phyloP scores from a whole-genome alignment of 495 filamentous ascomycete genomes.

The Pseudoneurospora amorphoporcata region DNA sequence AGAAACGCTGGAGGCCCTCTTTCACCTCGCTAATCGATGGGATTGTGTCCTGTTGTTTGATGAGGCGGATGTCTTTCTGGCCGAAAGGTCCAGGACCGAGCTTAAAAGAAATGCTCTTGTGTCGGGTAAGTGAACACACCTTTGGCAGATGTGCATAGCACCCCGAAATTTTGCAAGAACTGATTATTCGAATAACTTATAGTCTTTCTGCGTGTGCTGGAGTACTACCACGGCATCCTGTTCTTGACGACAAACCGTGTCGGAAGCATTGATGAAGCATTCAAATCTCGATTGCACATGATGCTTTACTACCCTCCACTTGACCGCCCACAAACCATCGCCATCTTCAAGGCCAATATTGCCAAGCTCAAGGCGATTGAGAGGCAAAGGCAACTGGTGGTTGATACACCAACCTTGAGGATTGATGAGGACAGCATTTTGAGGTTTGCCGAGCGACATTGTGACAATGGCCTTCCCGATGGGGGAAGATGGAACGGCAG shows the following conservation, averaged over 20 bases:
- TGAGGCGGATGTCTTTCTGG: slow-evolving; percentile 49
- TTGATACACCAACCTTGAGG: neutral
- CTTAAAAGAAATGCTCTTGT: neutral
- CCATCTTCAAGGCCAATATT: slow-evolving; percentile 28
- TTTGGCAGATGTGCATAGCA: neutral
- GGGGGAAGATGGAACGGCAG: slow-evolving; percentile 33
- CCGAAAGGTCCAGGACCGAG: slow-evolving; percentile 4
- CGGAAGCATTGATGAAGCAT: slow-evolving; percentile 43
- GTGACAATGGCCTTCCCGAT: neutral
- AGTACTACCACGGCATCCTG: slow-evolving; percentile 50
- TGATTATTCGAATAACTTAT: neutral
- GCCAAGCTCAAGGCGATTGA: slow-evolving; percentile 8
- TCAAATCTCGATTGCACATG: slow-evolving; percentile 44
- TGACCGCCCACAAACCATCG: slow-evolving; percentile 15
- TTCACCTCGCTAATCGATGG: slow-evolving; percentile 35
- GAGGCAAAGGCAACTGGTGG: neutral
- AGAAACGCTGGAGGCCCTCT: slow-evolving; percentile 28
- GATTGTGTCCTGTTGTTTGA: slow-evolving; percentile 44
- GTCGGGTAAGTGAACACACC: neutral
- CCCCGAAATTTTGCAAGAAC: too few relatives aligned
- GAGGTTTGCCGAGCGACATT: neutral
- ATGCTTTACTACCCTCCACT: slow-evolving; percentile 37
- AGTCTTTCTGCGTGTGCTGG: slow-evolving; percentile 46
- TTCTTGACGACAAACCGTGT: slow-evolving; percentile 50
- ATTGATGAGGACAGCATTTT: slow-evolving; percentile 12